Base-by-base conservation (phyloP, 2,329 filamentous ascomycete species). In the Phyllosticta capitalensis region DNA sequence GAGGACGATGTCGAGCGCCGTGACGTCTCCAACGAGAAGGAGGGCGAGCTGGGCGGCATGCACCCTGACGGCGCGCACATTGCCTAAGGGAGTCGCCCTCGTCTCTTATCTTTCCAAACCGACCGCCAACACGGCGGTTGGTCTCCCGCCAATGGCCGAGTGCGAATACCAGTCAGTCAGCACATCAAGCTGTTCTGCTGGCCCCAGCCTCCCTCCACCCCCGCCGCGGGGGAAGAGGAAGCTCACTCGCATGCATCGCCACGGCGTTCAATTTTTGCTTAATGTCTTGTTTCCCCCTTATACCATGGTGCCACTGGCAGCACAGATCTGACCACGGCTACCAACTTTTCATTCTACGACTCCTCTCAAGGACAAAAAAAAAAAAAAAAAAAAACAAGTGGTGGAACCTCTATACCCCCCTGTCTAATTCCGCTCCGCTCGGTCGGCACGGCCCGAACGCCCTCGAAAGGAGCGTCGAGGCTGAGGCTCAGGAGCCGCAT, bases 1-100 rank as follows among this genome's bases (percentile, higher is more conserved):
- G 62, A 66, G 17, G 66, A 67, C 6, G 64, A 62, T 20, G 62
- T 20, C 38, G 55, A 51, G 33, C 24, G 58, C 48, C 28, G 30
- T 48, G 56, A 54, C 45, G 20, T 55, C 52, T 30, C 22, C 26
- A 54, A 62, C 17, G 61, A 64, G 56, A 60, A 63, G 58, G 64
- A 64, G 62, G 49, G 21, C 24, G 61, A 63, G 20, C 21, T 62
- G 6, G 61, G 61, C 19, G 57, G 22, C 2, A 60, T 54, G 9
- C 30, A 38, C 30, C 30, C 30, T 38, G 48, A 54, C 52, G 58
- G 57, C 38, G 55, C 5, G 7, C 30, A 60, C 54, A 58, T 63
- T 57, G 64, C 61, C 30, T 64, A 59, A 55, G 30, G 45, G 19
- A 33, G 24, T 33, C 21, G 28, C 51, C 28, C 30, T 10, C 28